Evolutionary conservation across 805 yeast species (phyloP), one percentile per base, ranked within the genome.

Genomic region (Priceomyces medius): DNA sequence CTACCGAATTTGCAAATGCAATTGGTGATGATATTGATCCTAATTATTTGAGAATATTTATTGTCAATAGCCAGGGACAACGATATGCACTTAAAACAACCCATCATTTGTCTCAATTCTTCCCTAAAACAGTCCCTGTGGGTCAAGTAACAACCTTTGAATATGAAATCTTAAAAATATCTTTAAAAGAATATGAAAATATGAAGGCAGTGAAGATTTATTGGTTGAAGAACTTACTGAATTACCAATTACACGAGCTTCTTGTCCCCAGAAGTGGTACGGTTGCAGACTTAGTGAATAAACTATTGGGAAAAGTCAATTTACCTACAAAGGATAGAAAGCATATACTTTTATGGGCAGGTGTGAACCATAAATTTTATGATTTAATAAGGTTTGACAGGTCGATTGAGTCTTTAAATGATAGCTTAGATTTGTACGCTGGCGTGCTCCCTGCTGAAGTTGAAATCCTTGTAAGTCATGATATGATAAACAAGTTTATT

Each of bases 161-260:
- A 49, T 91, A 85, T 58, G 97, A 91, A 55, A 63, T 84, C 1
- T 71, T 93, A 54, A 85, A 80, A 35, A 80, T 89, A 33, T 80
- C 90, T 2, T 66, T 91, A 40, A 74, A 69, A 26, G 95, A 88
- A 47, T 76, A 84, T 53, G 99, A 93, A 61, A 80, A 76, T 47
- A 76, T 88, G 81, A 78, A 79, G 44, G 62, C 79, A 3, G 63
- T 90, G 31, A 79, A 73, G 39, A 69, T 91, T 16, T 73, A 73
- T 40, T 88, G 95, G 91, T 67, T 90, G 31, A 78, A 83, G 1
- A 80, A 79, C 33, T 75, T 87, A 35, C 72, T 85, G 36, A 85
- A 83, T 49, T 86, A 73, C 49, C 89, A 83, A 46, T 70, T 73
- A 36, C 77, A 74, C 51, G 95, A 85, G 31, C 73, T 89, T 39